phyloP scores from a whole-genome alignment of 164 flowering plant species.

The Paratinospora sagittata region DNA sequence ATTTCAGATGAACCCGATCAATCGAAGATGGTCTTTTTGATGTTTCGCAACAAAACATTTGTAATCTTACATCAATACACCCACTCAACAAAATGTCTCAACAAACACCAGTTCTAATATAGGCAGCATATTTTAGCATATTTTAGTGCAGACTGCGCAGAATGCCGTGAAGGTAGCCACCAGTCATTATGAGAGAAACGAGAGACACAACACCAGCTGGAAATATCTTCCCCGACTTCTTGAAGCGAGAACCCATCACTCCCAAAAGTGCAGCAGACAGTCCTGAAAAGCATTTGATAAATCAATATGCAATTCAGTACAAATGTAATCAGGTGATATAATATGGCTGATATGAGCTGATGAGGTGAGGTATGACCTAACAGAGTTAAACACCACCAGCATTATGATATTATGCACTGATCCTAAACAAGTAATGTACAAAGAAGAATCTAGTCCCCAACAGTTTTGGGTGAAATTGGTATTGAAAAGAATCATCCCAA shows the following conservation, averaged over 20 bases:
- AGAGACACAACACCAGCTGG: slow-evolving; percentile 91
- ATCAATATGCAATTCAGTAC: no score
- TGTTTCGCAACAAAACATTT: no score
- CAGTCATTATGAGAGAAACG: slow-evolving; percentile 80
- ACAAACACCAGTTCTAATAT: no score
- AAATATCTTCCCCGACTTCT: slow-evolving; percentile 73
- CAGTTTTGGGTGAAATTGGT: neutral
- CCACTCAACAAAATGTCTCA: no score
- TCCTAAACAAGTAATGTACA: neutral
- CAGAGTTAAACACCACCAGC: neutral
- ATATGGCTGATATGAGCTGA: neutral
- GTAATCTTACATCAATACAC: no score
- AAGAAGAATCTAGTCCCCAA: neutral
- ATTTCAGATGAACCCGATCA: no score
- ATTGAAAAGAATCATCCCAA: neutral
- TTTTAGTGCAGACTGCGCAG: slow-evolving; percentile 46
- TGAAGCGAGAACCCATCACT: slow-evolving; percentile 83
- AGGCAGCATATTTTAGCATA: no score
- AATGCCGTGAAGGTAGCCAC: slow-evolving; percentile 86
- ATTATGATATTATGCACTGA: neutral
- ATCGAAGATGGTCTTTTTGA: no score
- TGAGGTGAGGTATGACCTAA: neutral
- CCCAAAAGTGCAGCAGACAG: slow-evolving; percentile 68
- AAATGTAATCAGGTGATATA: no score
- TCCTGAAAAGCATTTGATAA: slow-evolving; percentile 27